These are phyloP conservation scores for Fraxinus albicans DNA, from an alignment of 305 asterid species.

Conservation along the genomic window DNA sequence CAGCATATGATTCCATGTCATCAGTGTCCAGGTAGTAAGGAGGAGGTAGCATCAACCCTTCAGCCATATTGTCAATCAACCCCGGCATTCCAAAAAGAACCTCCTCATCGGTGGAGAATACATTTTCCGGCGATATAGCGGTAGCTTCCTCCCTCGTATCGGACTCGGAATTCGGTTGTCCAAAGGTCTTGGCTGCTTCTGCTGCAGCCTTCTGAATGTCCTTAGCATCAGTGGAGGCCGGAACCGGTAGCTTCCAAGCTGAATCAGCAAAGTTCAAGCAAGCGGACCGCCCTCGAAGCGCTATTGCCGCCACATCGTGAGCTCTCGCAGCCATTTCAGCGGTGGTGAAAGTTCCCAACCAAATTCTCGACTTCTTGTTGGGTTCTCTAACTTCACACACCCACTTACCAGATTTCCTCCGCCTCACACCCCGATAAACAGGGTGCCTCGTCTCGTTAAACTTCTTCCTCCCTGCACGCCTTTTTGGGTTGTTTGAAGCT, in stretches of 20 bases:
- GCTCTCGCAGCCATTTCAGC: slow-evolving; percentile 67
- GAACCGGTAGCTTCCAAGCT: slow-evolving; percentile 55
- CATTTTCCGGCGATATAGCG: slow-evolving; percentile 13
- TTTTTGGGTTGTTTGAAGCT: slow-evolving; percentile 29
- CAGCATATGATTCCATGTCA: slow-evolving; percentile 29
- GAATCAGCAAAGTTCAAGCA: slow-evolving; percentile 78
- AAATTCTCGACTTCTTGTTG: slow-evolving; percentile 46
- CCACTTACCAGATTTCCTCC: slow-evolving; percentile 50
- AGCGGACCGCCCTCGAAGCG: slow-evolving; percentile 61
- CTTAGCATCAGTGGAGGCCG: slow-evolving; percentile 44
- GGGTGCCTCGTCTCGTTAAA: slow-evolving; percentile 56
- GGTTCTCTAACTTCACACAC: slow-evolving; percentile 54
- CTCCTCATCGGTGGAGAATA: slow-evolving; percentile 50
- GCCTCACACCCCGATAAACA: slow-evolving; percentile 43
- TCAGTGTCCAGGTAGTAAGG: slow-evolving; percentile 23
- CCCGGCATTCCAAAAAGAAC: slow-evolving; percentile 53
- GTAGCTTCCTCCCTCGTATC: slow-evolving; percentile 1
- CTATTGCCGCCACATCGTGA: slow-evolving; percentile 78
- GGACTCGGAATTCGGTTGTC: background rate
- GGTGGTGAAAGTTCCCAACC: slow-evolving; percentile 53
- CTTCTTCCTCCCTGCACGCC: slow-evolving; percentile 35
- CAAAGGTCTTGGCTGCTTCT: slow-evolving; percentile 38
- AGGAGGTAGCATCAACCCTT: slow-evolving; percentile 69
- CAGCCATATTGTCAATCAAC: slow-evolving; percentile 53
- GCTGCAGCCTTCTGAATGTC: slow-evolving; percentile 45